Percentiles rank a stretch among this genome's conserved stretches.
These are phyloP conservation scores for Alnus rubra DNA, from an alignment of 306 rosid species.

Conservation along the genomic window DNA sequence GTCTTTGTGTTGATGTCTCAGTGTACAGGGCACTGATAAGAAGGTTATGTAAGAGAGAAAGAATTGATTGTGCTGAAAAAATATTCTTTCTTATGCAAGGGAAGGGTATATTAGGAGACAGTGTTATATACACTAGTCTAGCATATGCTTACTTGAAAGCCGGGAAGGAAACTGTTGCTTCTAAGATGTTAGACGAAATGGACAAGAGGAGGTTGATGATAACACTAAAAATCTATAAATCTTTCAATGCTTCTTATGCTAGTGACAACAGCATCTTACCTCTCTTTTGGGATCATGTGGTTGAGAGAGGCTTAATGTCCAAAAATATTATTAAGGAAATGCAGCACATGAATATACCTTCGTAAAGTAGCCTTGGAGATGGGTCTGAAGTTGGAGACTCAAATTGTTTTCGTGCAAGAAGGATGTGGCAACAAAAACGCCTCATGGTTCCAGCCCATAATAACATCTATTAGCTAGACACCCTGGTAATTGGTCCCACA, in stretches of 20 bases:
- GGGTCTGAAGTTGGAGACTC: background rate
- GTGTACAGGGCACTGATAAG: conserved; percentile 77
- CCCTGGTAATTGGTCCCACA: background rate
- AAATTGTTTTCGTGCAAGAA: background rate
- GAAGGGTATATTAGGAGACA: conserved; percentile 60
- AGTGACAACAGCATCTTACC: conserved; percentile 39
- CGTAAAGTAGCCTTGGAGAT: conserved; percentile 1
- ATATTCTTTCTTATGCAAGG: conserved; percentile 51
- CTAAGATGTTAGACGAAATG: conserved; percentile 66
- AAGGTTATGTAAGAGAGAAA: conserved; percentile 67
- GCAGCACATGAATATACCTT: conserved; percentile 29
- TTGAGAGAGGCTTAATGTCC: conserved; percentile 70
- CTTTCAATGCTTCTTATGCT: conserved; percentile 50
- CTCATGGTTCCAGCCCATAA: background rate
- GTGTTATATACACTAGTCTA: conserved; percentile 66
- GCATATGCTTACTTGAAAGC: conserved; percentile 71
- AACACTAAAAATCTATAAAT: conserved; percentile 60
- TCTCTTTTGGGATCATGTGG: conserved; percentile 68
- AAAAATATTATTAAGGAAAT: conserved; percentile 57
- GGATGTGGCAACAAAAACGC: background rate
- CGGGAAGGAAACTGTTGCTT: conserved; percentile 51
- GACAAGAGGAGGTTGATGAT: conserved; percentile 62
- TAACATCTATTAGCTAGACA: background rate
- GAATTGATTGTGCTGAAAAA: conserved; percentile 59
- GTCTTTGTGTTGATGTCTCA: conserved; percentile 64